Evolutionary conservation across 2,329 filamentous ascomycete genomes (phyloP).

Genomic region (Lecanicillium sp.): DNA sequence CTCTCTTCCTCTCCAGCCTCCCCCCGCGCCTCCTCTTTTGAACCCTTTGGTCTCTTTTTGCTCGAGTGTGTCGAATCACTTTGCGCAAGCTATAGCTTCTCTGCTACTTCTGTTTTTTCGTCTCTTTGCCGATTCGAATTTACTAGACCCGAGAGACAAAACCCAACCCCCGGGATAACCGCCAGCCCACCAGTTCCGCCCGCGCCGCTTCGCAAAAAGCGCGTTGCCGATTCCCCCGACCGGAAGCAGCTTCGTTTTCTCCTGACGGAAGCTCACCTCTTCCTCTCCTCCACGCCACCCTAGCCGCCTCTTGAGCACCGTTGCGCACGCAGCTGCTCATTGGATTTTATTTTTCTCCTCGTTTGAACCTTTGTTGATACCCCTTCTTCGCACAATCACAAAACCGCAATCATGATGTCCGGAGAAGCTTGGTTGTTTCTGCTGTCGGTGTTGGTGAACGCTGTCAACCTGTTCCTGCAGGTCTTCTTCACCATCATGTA

Average conservation of each 20-base stretch:
- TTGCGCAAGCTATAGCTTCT: too few relatives aligned
- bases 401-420: slow-evolving; percentile 56
- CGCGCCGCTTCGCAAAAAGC: neutral
- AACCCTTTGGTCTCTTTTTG: neutral
- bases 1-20: neutral
- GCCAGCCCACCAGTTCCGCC: too few relatives aligned
- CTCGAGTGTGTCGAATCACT: neutral
- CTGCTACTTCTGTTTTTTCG: too few relatives aligned
- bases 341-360: neutral
- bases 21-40: neutral
- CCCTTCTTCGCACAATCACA: slow-evolving; percentile 1
- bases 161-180: too few relatives aligned
- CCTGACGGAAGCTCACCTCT: neutral
- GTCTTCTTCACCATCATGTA: slow-evolving; percentile 99
- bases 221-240: too few relatives aligned
- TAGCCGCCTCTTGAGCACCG: neutral
- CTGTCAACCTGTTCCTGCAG: slow-evolving; percentile 98
- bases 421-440: slow-evolving; percentile 98
- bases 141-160: too few relatives aligned
- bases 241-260: neutral
- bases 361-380: neutral
- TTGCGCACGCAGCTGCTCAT: neutral
- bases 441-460: slow-evolving; percentile 96
- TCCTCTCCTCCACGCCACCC: neutral
- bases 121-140: too few relatives aligned